Evolutionary conservation across 2,329 filamentous ascomycete genomes (phyloP).

Genomic region (Aspergillus floridensis): DNA sequence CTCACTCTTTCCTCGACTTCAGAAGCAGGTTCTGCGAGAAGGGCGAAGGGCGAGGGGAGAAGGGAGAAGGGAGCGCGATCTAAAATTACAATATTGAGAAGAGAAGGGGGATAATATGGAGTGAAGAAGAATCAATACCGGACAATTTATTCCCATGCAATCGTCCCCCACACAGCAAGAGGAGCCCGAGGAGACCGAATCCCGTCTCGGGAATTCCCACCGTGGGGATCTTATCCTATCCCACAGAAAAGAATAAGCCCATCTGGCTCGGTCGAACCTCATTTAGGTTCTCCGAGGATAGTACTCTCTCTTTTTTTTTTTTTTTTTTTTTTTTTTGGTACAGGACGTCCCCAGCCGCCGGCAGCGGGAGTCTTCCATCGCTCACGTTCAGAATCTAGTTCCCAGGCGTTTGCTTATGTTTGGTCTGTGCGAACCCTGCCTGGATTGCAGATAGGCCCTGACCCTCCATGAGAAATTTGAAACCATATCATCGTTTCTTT

Average conservation of each 20-base stretch:
- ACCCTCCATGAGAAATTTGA: background rate
- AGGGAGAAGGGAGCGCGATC: background rate
- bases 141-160: background rate
- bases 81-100: background rate
- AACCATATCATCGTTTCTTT: background rate
- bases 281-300: background rate
- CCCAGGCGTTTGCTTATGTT: conserved; percentile 14
- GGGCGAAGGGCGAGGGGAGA: background rate
- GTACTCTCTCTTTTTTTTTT: background rate
- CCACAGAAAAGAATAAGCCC: background rate
- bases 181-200: background rate
- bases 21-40: background rate
- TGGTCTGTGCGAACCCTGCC: conserved; percentile 26
- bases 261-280: conserved; percentile 7
- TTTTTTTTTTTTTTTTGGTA: background rate
- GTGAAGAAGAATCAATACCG: background rate
- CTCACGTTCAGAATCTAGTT: background rate
- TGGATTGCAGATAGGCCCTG: conserved; percentile 16
- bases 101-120: background rate
- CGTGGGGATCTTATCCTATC: conserved; percentile 2
- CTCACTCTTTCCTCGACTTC: background rate
- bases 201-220: conserved; percentile 9
- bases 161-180: background rate
- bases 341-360: background rate
- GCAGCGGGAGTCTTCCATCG: background rate